Base-by-base conservation (phyloP, 2,329 filamentous ascomycete genomes). In the Lasiodiplodia citricola region DNA sequence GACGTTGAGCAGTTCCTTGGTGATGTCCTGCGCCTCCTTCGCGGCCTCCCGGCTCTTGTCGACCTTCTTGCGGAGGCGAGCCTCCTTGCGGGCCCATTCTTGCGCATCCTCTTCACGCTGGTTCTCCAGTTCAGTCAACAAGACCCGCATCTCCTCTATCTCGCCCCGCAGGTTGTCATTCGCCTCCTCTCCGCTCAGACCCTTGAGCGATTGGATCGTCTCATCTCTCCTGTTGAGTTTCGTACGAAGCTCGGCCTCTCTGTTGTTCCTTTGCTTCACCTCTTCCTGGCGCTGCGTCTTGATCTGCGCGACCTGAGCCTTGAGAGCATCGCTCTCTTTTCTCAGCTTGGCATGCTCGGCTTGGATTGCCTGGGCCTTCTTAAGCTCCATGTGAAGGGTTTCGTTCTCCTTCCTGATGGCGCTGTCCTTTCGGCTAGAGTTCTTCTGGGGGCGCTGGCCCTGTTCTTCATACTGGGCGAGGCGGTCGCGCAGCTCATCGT, bases 231-330 rank as follows among this genome's bases (percentile, higher is more conserved):
- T 73, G 37, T 78, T 76, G 28, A 81, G 74, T 54, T 74, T 72
- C 23, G 73, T 71, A 65, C 77, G 76, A 25, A 81, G 57, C 11
- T 76, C 71, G 16, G 75, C 71, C 68, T 80, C 78, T 18, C 75
- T 74, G 16, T 71, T 72, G 41, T 72, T 67, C 77, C 78, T 80
- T 13, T 75, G 76, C 67, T 74, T 74, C 21, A 73, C 66, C 35
- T 81, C 80, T 35, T 87, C 83, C 68, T 91, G 86, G 14, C 96
- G 84, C 69, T 93, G 92, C 58, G 88, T 86, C 74, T 91, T 90
- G 11, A 96, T 83, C 63, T 91, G 90, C 57, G 91, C 87, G 64
- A 97, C 88, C 76, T 96, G 92, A n/a, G 87, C 86, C 70, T 84
- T 87, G 63, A 97, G 82, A 8, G 90, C 81, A 13, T 87, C 87